A percentile compares a stretch with the other conserved stretches of the same genome.
These are phyloP conservation scores for Geotrichum fermentans DNA, from an alignment of 1,139 yeast genomes.

Conservation along the genomic window DNA sequence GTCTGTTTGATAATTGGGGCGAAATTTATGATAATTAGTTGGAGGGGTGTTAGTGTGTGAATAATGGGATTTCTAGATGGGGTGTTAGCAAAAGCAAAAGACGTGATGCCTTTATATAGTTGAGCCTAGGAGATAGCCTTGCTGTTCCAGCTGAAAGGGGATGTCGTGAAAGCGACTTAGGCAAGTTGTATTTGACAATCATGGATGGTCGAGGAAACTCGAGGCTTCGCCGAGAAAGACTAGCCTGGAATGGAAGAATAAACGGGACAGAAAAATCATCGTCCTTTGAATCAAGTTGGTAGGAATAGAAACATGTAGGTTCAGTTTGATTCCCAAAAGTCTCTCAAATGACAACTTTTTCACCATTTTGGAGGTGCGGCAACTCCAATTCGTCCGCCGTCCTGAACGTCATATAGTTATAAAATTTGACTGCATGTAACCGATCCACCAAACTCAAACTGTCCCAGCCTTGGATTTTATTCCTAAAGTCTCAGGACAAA, in stretches of 20 bases:
- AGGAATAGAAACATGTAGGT: background rate
- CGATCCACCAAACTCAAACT: too few species aligned
- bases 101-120: background rate
- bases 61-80: background rate
- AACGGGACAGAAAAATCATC: background rate
- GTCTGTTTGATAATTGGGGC: background rate
- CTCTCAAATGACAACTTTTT: background rate
- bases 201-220: background rate
- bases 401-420: too few species aligned
- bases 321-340: background rate
- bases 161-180: too few species aligned
- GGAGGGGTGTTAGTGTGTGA: background rate
- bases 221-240: too few species aligned
- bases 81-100: background rate
- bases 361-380: background rate
- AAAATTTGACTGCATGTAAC: too few species aligned
- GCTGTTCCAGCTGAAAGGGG: too few species aligned
- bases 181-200: background rate
- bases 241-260: too few species aligned
- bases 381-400: too few species aligned
- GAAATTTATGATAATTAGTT: background rate
- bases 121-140: too few species aligned
- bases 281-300: background rate
- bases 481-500: too few species aligned
- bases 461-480: too few species aligned